Evolutionary conservation across 2,329 filamentous ascomycete species (phyloP), one percentile per base, ranked within the genome.

Genomic region (Plenodomus lindquistii): DNA sequence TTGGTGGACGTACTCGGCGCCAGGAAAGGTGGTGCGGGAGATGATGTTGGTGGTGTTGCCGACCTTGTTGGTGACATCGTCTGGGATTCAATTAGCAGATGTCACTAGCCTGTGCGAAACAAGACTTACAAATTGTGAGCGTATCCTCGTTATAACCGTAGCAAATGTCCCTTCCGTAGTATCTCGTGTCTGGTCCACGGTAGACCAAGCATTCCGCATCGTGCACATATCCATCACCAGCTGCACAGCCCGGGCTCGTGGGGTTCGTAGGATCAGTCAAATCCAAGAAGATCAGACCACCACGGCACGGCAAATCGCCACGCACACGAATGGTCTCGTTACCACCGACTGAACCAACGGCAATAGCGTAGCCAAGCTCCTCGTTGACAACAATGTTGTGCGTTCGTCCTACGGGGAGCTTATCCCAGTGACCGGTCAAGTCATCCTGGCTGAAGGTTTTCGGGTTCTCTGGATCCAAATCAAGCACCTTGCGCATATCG

Each of bases 121-220:
- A 10, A 24, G 22, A 24, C 22, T 24, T 24, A 24, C 22, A 63
- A 24, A 80, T 78, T 41, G 77, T 79, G 38, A 79, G 57, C 0
- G 75, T 75, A 57, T 79, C 75, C 54, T 80, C 79, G 67, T 81
- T 81, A 73, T 80, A 81, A 29, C 73, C 77, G 62, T 79, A 80
- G 74, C 80, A 82, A 54, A 82, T 80, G 31, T 82, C 77, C 2
- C 71, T 70, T 20, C 74, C 77, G 8, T 66, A 62, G 66, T 79
- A 82, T 22, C 70, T 58, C 24, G 62, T 64, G 50, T 81, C 75
- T 1, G 80, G 79, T 0, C 80, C 80, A 3, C 71, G 73, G 69
- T 81, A 81, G 24, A 79, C 74, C 18, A 84, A 68, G 62, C 81
- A 84, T 67, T 85, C 80, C 1, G 81, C 81, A 55, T 84, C 81